These are phyloP conservation scores for Xylaria curta DNA, from an alignment of 495 filamentous ascomycete species.

Conservation along the genomic window DNA sequence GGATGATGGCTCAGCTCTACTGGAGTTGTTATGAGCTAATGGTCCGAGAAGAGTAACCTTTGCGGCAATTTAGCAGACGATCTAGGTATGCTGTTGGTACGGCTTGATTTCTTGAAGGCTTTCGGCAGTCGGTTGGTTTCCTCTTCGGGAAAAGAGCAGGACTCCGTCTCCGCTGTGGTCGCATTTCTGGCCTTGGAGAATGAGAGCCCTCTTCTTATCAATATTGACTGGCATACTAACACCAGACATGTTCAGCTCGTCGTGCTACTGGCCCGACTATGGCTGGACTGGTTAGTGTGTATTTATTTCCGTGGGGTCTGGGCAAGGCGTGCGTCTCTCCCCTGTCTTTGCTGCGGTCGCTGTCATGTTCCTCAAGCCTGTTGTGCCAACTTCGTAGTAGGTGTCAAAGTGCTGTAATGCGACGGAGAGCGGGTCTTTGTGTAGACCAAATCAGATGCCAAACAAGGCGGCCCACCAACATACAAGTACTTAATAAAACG, in stretches of 20 bases:
- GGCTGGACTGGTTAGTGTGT: not conserved
- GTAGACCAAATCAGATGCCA: slow-evolving; percentile 10
- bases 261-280: slow-evolving; percentile 18
- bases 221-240: not conserved
- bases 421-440: not conserved
- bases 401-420: not conserved
- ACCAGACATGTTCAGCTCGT: slow-evolving; percentile 5
- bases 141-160: not conserved
- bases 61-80: slow-evolving; percentile 19
- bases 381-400: slow-evolving; percentile 10
- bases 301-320: not conserved
- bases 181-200: not conserved
- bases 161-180: slow-evolving; percentile 10
- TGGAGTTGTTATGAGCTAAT: slow-evolving; percentile 1
- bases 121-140: slow-evolving; percentile 7
- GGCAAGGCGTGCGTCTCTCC: slow-evolving; percentile 9
- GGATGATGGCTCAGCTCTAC: slow-evolving; percentile 10
- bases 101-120: not conserved
- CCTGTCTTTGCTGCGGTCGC: not conserved
- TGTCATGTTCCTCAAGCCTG: not conserved
- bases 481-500: slow-evolving; percentile 21
- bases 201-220: slow-evolving; percentile 4
- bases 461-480: slow-evolving; percentile 8
- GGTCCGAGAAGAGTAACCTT: not conserved
- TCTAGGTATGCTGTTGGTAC: not conserved